Percentiles rank a stretch among this genome's conserved stretches.
Conservation (phyloP, 305 asterid genomes). For the Fraxinus greggii region DNA sequence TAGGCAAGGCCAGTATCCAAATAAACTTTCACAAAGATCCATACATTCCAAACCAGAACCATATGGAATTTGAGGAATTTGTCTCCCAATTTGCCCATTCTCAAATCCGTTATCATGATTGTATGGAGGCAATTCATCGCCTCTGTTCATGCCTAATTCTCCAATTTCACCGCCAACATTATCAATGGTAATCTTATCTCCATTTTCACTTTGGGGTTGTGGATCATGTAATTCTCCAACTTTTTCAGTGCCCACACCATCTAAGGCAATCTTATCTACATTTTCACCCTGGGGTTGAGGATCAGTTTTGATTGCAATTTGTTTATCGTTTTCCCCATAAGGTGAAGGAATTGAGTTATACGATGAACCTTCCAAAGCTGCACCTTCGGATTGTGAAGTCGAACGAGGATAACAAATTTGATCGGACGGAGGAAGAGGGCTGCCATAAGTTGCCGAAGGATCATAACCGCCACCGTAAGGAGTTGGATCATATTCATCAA, state of each 20-base stretch:
- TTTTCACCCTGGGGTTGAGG: conserved; percentile 11
- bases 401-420: conserved; percentile 62
- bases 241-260: conserved; percentile 6
- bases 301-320: conserved; percentile 22
- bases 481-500: conserved; percentile 66
- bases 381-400: conserved; percentile 21
- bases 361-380: conserved; percentile 27
- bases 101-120: conserved; percentile 23
- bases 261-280: conserved; percentile 13
- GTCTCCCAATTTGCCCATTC: conserved; percentile 30
- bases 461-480: conserved; percentile 83
- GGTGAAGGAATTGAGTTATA: conserved; percentile 48
- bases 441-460: conserved; percentile 51
- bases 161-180: conserved; percentile 9
- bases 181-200: conserved; percentile 9
- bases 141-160: conserved; percentile 5
- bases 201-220: conserved; percentile 17
- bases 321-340: conserved; percentile 32
- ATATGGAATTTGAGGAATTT: conserved; percentile 34
- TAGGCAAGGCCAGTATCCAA: conserved; percentile 88
- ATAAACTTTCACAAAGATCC: conserved; percentile 68
- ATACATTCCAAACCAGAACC: conserved; percentile 81
- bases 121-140: conserved; percentile 15
- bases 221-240: conserved; percentile 1
- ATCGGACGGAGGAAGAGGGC: conserved; percentile 75